A percentile compares a stretch with the other conserved stretches of the same genome.
Evolutionary conservation across 1,284 basidiomycete genomes (phyloP).

Genomic region (Irpex lacteus): DNA sequence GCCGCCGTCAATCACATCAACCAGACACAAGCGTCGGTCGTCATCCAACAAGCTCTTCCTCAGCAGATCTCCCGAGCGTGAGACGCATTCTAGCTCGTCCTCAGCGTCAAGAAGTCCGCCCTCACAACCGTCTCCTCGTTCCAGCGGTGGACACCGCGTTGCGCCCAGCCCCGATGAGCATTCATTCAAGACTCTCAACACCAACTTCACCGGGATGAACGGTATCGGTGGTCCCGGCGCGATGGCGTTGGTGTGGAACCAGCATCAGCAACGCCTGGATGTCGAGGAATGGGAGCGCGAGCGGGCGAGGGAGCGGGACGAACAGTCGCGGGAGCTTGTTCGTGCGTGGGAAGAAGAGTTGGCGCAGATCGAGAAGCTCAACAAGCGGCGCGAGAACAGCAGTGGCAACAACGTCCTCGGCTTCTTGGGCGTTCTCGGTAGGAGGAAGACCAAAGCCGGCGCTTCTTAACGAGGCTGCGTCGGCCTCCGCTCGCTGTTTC

Average conservation of each 20-base stretch:
- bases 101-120: neutral
- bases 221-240: constrained; percentile 1
- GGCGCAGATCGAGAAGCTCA: constrained; percentile 55
- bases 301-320: constrained; percentile 16
- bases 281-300: constrained; percentile 14
- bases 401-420: constrained; percentile 55
- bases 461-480: neutral
- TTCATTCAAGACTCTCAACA: constrained; percentile 1
- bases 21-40: neutral
- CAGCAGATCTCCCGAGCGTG: neutral
- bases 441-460: constrained; percentile 7
- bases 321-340: constrained; percentile 34
- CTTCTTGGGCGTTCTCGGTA: constrained; percentile 10
- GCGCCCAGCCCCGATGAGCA: neutral
- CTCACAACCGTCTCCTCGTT: neutral
- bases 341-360: constrained; percentile 78
- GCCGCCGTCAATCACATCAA: neutral
- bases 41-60: neutral
- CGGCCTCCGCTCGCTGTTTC: too few species aligned
- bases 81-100: neutral
- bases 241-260: constrained; percentile 3
- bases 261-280: constrained; percentile 1
- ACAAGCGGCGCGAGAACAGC: constrained; percentile 29
- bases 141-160: neutral
- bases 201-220: neutral